phyloP scores from a whole-genome alignment of 2,329 filamentous ascomycete species.

The Fusarium devonianum region DNA sequence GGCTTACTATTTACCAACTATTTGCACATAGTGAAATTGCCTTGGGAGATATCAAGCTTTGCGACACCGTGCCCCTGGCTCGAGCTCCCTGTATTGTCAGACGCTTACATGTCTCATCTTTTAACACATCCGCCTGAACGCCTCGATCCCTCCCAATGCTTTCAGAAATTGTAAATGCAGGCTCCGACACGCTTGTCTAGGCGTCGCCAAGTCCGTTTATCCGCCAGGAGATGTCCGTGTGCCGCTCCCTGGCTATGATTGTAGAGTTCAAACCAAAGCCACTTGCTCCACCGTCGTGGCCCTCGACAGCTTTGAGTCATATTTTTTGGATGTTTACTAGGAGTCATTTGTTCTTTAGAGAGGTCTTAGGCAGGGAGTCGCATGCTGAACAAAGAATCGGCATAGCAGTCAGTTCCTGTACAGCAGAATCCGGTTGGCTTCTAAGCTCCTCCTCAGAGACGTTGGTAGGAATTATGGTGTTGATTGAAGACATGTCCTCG shows the following conservation, averaged over 20 bases:
- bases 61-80: constrained; percentile 14
- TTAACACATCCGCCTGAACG: constrained; percentile 26
- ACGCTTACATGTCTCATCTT: constrained; percentile 27
- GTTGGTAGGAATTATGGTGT: constrained; percentile 18
- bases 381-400: background rate
- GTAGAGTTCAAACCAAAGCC: constrained; percentile 9
- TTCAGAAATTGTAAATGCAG: constrained; percentile 21
- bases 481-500: constrained; percentile 49
- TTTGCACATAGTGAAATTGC: constrained; percentile 21
- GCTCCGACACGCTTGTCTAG: constrained; percentile 21
- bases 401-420: too few species aligned
- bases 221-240: constrained; percentile 17
- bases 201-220: constrained; percentile 6
- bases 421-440: too few species aligned
- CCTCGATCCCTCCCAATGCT: constrained; percentile 30
- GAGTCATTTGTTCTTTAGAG: too few species aligned
- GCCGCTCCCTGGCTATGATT: constrained; percentile 20
- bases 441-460: too few species aligned
- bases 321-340: too few species aligned
- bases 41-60: constrained; percentile 2
- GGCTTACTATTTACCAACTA: constrained; percentile 24
- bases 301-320: background rate
- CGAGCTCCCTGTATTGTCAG: constrained; percentile 9
- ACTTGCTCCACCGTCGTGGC: constrained; percentile 3
- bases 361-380: constrained; percentile 1